Evolutionary conservation across 192 early-diverging fungal species (phyloP), one percentile per base, ranked within the genome.

Genomic region (Funneliformis mosseae): DNA sequence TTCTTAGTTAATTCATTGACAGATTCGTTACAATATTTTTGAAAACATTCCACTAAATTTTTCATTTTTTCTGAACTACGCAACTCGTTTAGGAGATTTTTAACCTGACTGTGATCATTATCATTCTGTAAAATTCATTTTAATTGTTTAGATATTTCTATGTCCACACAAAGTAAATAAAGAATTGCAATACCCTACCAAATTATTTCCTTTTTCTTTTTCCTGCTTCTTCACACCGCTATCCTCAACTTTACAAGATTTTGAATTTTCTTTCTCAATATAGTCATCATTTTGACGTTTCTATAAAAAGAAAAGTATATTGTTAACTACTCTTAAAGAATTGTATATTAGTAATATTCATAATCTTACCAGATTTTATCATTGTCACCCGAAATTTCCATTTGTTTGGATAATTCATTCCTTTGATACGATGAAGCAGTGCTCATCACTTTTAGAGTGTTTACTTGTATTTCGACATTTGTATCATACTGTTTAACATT

Each of bases 81-180:
- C 39, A 77, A 28, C 28, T 77, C 61, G 23, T 77, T 46, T 2
- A 77, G 39, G 18, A 77, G 76, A 46, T 77, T 77, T 77, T 77
- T 77, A 77, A 75, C 59, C 28, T 12, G 46, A 59, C n/a, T 60
- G 9, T 68, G 67, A 41, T 28, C 67, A 28, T 69, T 16, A 60
- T 75, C 74, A 21, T 25, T 75, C 74, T 75, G 33, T 75, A 38
- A 75, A 75, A 75, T 72, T 48, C 25, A 72, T 72, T 72, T 50
- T 3, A 1, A 25, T 71, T 8, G 8, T 71, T 71, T n/a, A n/a
- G n/a, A n/a, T n/a, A n/a, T n/a, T n/a, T n/a, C n/a, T n/a, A n/a
- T n/a, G n/a, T n/a, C n/a, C n/a, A n/a, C n/a, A n/a, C n/a, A n/a
- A n/a, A n/a, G n/a, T n/a, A n/a, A n/a, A n/a, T n/a, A n/a, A n/a